Base-by-base conservation (phyloP, 176 grass and related monocot species). In the Carex pumila region DNA sequence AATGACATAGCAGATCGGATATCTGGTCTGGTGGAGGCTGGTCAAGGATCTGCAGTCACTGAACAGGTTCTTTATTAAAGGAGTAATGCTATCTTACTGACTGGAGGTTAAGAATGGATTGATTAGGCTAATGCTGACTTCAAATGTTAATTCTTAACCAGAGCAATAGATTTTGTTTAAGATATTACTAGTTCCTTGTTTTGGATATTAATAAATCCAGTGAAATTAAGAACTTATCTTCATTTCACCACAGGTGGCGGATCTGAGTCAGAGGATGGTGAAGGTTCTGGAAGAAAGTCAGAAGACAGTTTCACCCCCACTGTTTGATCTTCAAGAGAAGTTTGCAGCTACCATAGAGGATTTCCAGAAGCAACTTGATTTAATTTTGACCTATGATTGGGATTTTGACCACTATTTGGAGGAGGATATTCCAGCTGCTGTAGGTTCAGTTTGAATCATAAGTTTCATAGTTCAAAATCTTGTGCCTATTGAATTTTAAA, bases 321-420 rank as follows among this genome's bases (percentile, higher is more conserved):
- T 98, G 66, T 98, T 91, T 93, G 91, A 94, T 84, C 91, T 91
- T 89, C 95, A 98, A 82, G 95, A 94, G 77, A 91, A 88, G 63
- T 84, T 98, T 54, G 83, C 89, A 2, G 76, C 89, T 59, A 93
- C 90, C 18, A 84, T 98, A 88, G 92, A 98, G 85, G 95, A 98
- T 79, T 92, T 98, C 31, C 92, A 98, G 78, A 92, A 85, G 65
- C 95, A 98, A 79, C 82, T 98, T 71, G 92, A 98, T 79, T 73
- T 94, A 31, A 93, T 94, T 89, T 79, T 88, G 49, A 88, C 89
- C 39, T 94, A 98, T 77, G 89, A 98, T 91, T 98, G 95, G 92
- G 95, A 98, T 55, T 98, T 94, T 71, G 95, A 98, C 32, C 86
- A 98, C 87, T 94, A 98, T 85, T 86, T 94, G 84, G 95, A 94